Conservation (phyloP, 345 rosid species). For the Eutrema heterophyllum region DNA sequence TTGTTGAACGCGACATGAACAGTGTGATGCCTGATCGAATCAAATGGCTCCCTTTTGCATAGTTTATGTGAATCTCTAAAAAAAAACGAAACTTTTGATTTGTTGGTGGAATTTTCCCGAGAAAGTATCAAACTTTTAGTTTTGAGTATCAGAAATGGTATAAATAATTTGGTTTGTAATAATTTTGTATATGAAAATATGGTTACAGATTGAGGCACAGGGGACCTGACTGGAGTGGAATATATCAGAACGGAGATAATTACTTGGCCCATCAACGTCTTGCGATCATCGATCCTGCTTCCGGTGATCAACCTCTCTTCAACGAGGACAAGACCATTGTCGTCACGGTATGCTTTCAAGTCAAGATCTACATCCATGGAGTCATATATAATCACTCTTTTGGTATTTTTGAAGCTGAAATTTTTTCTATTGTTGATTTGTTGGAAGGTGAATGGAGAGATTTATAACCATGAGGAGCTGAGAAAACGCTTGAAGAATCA, state of each 20-base stretch:
- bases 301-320: constrained; percentile 96
- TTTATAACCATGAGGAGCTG: constrained; percentile 84
- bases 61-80: not conserved
- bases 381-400: not conserved
- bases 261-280: constrained; percentile 87
- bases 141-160: not conserved
- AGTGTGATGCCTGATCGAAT: not conserved
- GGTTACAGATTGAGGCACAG: constrained; percentile 79
- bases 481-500: constrained; percentile 61
- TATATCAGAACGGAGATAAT: constrained; percentile 65
- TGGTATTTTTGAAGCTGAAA: not conserved
- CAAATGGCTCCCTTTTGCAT: not conserved
- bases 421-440: not conserved
- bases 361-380: not conserved
- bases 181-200: not conserved
- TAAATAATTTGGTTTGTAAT: not conserved
- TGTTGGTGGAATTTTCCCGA: not conserved
- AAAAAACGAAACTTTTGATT: not conserved
- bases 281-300: constrained; percentile 86
- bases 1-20: constrained; percentile 7
- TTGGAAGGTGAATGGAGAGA: constrained; percentile 84
- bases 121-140: not conserved
- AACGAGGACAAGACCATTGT: constrained; percentile 74
- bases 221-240: constrained; percentile 99
- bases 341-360: constrained; percentile 61